Base-by-base conservation (phyloP, 2,329 filamentous ascomycete species). In the Trichoderma lentiforme region DNA sequence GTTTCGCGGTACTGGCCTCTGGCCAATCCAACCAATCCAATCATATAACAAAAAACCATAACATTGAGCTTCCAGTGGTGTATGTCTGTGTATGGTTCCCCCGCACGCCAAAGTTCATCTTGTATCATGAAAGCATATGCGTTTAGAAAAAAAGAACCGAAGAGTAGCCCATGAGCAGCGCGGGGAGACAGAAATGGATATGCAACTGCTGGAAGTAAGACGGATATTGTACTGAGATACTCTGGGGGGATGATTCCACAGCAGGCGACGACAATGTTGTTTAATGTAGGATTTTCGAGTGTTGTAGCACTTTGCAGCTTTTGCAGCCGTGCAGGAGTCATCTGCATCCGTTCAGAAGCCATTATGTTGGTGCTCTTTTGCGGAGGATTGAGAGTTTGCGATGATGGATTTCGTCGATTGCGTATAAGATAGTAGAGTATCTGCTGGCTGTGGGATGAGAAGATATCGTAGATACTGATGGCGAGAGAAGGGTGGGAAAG, bases 51-150 rank as follows among this genome's bases (percentile, higher is more conserved):
- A 32, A 32, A 32, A 32, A 32, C 30, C 30, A 32, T 32, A 32
- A 32, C 30, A 32, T 32, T 32, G 30, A 32, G 30, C 30, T 32
- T 32, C 30, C 30, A 32, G 30, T 32, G 9, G 30, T 11, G 9
- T 51, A 51, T 51, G n/a, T 51, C 0, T n/a, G n/a, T 51, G 1
- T 21, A 51, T 11, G 43, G n/a, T 1, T 51, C 18, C 0, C 43
- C 43, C 8, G 0, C 0, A 0, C 2, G 1, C 43, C 43, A 51
- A 51, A 51, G 43, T 0, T 51, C 43, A 12, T 51, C 0, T 51
- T 51, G 43, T 11, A 21, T 12, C n/a, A 21, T 11, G 43, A 21
- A 51, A 1, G 43, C 18, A 21, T 51, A 0, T n/a, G 2, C 0
- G 15, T 51, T 51, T 0, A 51, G 43, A 21, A 21, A 12, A 51